Evolutionary conservation across 306 rosid genomes (phyloP).

Genomic region (Dryas alaskensis): DNA sequence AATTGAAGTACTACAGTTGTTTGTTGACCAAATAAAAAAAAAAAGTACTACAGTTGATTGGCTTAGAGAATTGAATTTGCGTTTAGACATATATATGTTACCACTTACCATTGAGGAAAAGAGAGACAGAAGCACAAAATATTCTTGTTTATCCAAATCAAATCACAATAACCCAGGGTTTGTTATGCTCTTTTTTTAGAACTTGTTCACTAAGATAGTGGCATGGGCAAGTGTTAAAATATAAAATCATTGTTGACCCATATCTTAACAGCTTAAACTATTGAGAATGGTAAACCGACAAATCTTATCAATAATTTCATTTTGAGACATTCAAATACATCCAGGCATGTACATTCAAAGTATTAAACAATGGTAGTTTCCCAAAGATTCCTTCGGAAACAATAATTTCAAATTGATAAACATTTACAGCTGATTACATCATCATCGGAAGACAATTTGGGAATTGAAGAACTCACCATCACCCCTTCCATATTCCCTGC

Average conservation of each 20-base stretch:
- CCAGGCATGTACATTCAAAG: slow-evolving; percentile 1
- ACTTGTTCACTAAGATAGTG: no score
- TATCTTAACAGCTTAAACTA: not conserved
- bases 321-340: not conserved
- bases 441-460: slow-evolving; percentile 45
- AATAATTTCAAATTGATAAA: slow-evolving; percentile 45
- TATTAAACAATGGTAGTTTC: not conserved
- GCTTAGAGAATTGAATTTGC: no score
- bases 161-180: no score
- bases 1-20: no score
- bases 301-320: not conserved
- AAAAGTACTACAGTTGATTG: no score
- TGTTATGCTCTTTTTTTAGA: no score
- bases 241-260: not conserved
- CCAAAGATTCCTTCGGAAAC: not conserved
- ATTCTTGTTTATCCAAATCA: no score
- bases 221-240: no score
- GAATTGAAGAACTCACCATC: slow-evolving; percentile 68
- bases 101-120: no score
- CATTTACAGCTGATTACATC: slow-evolving; percentile 75
- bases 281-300: not conserved
- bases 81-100: no score
- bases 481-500: slow-evolving; percentile 49
- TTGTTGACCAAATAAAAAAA: no score
- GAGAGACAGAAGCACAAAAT: no score